Conservation (phyloP, 176 grass and related monocot genomes). For the Ananas comosus region DNA sequence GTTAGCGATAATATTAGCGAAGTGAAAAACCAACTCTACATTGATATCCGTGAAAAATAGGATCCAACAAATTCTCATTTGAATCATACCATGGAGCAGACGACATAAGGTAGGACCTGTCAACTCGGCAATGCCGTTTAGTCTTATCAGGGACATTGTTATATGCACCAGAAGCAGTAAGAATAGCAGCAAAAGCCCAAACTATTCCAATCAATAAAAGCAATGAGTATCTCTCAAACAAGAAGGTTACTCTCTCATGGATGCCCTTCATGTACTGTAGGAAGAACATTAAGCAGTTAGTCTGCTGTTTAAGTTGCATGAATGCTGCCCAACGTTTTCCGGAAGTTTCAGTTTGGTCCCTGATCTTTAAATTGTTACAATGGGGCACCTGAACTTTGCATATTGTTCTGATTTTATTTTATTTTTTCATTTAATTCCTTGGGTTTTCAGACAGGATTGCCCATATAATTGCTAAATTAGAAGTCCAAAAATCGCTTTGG, state of each 20-base stretch:
- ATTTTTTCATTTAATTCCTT: too few relatives aligned
- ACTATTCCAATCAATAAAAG: constrained; percentile 73
- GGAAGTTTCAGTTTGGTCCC: too few relatives aligned
- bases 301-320: constrained; percentile 9
- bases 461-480: too few relatives aligned
- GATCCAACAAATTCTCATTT: background rate
- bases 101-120: constrained; percentile 65
- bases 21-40: background rate
- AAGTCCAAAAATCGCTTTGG: too few relatives aligned
- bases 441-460: too few relatives aligned
- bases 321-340: background rate
- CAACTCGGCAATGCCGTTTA: constrained; percentile 79
- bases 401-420: too few relatives aligned
- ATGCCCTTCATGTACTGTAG: constrained; percentile 38
- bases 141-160: constrained; percentile 66
- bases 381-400: too few relatives aligned
- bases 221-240: constrained; percentile 80
- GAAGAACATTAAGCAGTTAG: constrained; percentile 20
- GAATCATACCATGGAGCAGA: constrained; percentile 79
- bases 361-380: too few relatives aligned
- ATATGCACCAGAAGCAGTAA: constrained; percentile 92
- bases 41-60: background rate
- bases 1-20: constrained; percentile 13
- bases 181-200: constrained; percentile 93
- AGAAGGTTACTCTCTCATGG: constrained; percentile 30